Evolutionary conservation across 2,329 filamentous ascomycete species (phyloP).

Genomic region (Fonsecaea erecta): DNA sequence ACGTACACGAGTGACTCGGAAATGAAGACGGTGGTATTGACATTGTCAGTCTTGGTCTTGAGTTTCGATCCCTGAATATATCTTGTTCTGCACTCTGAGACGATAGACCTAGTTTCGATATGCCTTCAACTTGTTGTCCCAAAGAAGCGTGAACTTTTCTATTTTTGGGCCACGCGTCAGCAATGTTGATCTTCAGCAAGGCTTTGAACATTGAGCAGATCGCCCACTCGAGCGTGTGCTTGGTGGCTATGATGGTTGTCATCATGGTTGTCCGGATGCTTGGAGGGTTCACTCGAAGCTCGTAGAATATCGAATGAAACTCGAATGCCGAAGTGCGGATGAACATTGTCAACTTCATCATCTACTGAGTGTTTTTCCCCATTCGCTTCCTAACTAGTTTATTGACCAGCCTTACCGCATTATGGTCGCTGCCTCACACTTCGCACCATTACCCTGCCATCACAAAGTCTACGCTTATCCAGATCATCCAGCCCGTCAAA

Average conservation of each 20-base stretch:
- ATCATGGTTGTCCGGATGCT: constrained; percentile 38
- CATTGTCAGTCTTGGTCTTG: too few species aligned
- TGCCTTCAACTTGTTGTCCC: too few species aligned
- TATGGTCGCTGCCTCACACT: constrained; percentile 38
- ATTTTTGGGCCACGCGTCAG: too few species aligned
- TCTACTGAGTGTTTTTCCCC: constrained; percentile 35
- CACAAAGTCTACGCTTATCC: constrained; percentile 31
- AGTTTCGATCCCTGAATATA: too few species aligned
- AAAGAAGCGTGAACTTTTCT: too few species aligned
- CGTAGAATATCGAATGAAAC: constrained; percentile 38
- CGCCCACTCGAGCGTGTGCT: constrained; percentile 33
- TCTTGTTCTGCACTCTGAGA: too few species aligned
- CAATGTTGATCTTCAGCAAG: constrained; percentile 37
- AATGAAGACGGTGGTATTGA: too few species aligned
- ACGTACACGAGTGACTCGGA: too few species aligned
- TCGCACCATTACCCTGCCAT: constrained; percentile 36
- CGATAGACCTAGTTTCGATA: too few species aligned
- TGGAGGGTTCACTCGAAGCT: constrained; percentile 39
- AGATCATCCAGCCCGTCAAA: constrained; percentile 31
- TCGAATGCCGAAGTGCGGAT: constrained; percentile 40
- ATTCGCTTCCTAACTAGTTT: constrained; percentile 17
- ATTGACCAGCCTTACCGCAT: constrained; percentile 19
- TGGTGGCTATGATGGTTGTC: constrained; percentile 37
- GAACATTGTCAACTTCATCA: constrained; percentile 41
- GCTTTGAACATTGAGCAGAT: constrained; percentile 29